Percentiles rank a stretch among this genome's conserved stretches.
These are phyloP conservation scores for Hypoxylon crocopeplum DNA, from an alignment of 495 filamentous ascomycete species.

Conservation along the genomic window DNA sequence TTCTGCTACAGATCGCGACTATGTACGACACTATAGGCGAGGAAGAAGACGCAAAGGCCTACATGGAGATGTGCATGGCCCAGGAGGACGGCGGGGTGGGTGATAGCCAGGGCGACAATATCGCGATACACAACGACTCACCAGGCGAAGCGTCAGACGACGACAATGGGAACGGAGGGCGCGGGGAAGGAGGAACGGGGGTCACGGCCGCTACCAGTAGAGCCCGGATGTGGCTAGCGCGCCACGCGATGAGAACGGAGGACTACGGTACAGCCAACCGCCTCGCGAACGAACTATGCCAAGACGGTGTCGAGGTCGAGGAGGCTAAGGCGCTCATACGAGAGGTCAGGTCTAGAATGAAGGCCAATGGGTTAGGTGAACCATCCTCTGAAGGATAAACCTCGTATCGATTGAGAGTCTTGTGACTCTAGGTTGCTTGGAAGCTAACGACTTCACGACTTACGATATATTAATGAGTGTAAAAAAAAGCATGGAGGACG, in stretches of 20 bases:
- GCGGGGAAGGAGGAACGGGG: conserved; percentile 63
- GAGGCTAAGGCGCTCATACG: conserved; percentile 95
- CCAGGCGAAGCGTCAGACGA: conserved; percentile 61
- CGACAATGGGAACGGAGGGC: conserved; percentile 51
- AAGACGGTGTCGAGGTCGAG: conserved; percentile 97
- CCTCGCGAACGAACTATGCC: conserved; percentile 86
- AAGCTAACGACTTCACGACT: conserved; percentile 3
- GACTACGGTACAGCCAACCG: conserved; percentile 79
- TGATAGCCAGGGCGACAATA: conserved; percentile 56
- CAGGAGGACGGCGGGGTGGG: conserved; percentile 74
- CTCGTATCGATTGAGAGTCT: not conserved
- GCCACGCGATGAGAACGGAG: conserved; percentile 74
- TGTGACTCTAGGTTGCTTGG: not conserved
- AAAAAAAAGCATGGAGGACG: not conserved
- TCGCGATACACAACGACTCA: conserved; percentile 53
- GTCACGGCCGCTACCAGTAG: conserved; percentile 89
- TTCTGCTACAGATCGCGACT: conserved; percentile 84
- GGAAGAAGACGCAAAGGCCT: conserved; percentile 78
- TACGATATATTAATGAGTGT: conserved; percentile 13
- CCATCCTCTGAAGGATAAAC: conserved; percentile 6
- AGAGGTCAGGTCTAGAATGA: conserved; percentile 83
- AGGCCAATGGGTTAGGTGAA: conserved; percentile 48
- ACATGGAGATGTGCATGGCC: conserved; percentile 93
- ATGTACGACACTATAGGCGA: conserved; percentile 84
- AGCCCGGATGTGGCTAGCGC: conserved; percentile 92